Conservation (phyloP, 148 eudicot genomes). For the Rhododendron vialii region DNA sequence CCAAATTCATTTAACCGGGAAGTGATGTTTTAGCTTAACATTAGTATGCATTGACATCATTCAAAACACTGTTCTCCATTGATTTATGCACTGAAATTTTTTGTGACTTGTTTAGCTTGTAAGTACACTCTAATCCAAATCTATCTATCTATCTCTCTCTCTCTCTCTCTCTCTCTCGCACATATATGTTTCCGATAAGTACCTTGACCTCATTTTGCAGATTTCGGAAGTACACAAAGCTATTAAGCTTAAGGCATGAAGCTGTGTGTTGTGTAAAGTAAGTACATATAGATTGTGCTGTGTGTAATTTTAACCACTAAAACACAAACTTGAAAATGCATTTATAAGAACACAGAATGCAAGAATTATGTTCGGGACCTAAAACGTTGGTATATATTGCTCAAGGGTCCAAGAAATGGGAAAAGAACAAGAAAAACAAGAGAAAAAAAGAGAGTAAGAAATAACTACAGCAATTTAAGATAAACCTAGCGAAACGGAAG, state of each 20-base stretch:
- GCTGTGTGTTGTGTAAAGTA: neutral
- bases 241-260: neutral
- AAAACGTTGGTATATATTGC: neutral
- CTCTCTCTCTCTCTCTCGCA: no score
- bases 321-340: neutral
- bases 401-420: neutral
- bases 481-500: neutral
- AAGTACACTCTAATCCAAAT: neutral
- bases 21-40: neutral
- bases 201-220: neutral
- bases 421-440: neutral
- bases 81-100: neutral
- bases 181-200: neutral
- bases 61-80: neutral
- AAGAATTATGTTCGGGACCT: no score
- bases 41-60: neutral
- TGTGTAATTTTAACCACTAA: neutral
- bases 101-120: neutral
- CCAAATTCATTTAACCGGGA: neutral
- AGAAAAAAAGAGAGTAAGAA: neutral
- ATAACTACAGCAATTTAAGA: neutral
- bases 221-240: neutral
- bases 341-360: no score
- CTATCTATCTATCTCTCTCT: no score
- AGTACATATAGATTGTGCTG: neutral